Evolutionary conservation across 1,284 basidiomycete species (phyloP), one percentile per base, ranked within the genome.

Genomic region (Bondarzewia mesenterica): DNA sequence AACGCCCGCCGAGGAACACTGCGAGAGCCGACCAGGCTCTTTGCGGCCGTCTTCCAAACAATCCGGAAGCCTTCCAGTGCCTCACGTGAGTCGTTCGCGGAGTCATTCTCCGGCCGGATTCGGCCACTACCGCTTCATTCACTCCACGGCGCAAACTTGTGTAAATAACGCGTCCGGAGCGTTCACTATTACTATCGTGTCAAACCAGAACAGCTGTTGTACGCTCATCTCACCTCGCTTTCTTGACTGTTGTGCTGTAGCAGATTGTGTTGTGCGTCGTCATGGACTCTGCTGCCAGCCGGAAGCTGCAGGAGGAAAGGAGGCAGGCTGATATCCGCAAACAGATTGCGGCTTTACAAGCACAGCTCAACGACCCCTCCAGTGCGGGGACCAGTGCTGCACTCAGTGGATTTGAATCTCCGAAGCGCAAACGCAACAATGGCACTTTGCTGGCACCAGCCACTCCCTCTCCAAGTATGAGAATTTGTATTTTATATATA

Each of bases 381-480:
- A 21, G 38, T 47, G 8, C 65, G 18, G 53, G 60, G 6, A n/a
- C 43, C 27, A 23, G 27, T 12, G 25, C 5, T 5, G 29, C 16
- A n/a, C 12, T 16, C 22, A 20, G 15, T 5, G 8, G 15, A 23
- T 29, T 38, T 29, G 48, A 47, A 15, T 75, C 78, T 6, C 75
- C 77, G 12, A 78, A 79, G 60, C 67, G 77, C 51, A 79, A 73
- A 58, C 64, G 68, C 42, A 54, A 61, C 14, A 67, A 70, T 20
- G 54, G 65, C 7, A 63, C 62, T 1, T 57, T 78, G 6, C 62
- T 88, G 4, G 83, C 74, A 3, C 42, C 35, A 7, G 36, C 32
- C 26, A 49, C 35, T 21, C 27, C 47, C 12, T 40, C 46, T 38
- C 37, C 37, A 39, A 47, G 46, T 47, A 29, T 18, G 38, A 16